These are phyloP conservation scores for Sorghum bicolor DNA, from an alignment of 176 grass and related monocot genomes.

Conservation along the genomic window Sorghum_bicolor_NCBIv3 NC_012879.2:4698501-4699000, in stretches of 20 bases:
- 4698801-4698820: not conserved
- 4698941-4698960: constrained; percentile 5
- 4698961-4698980: constrained; percentile 30
- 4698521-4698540: not conserved
- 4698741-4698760: not conserved
- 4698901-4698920: constrained; percentile 34
- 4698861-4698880: no score
- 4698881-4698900: constrained; percentile 19
- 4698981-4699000: not conserved
- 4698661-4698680: not conserved
- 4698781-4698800: not conserved
- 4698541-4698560: not conserved
- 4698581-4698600: not conserved
- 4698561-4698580: not conserved
- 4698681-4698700: not conserved
- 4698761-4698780: not conserved
- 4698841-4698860: no score
- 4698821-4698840: not conserved
- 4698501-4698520: not conserved
- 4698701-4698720: not conserved
- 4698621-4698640: not conserved
- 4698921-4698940: constrained; percentile 12
- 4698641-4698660: not conserved
- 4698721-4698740: not conserved
- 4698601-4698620: not conserved